Base-by-base conservation (phyloP, 257 asterid species). In the Vinca minor region DNA sequence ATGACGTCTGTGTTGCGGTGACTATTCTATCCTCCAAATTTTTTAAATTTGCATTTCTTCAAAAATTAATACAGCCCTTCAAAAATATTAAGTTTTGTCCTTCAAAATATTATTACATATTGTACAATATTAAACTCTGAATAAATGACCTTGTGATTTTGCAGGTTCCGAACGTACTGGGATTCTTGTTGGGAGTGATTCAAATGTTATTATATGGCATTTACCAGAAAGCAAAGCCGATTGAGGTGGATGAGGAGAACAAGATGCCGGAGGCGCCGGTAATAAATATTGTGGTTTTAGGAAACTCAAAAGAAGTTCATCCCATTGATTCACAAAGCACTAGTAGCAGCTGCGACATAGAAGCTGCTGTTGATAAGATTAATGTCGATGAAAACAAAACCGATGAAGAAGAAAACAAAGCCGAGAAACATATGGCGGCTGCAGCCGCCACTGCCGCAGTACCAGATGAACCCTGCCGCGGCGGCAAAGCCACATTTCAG, bases 131-230 rank as follows among this genome's bases (percentile, higher is more conserved):
- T n/a, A n/a, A n/a, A n/a, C n/a, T n/a, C n/a, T n/a, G n/a, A n/a
- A n/a, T n/a, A n/a, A n/a, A n/a, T n/a, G n/a, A n/a, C n/a, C n/a
- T n/a, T n/a, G n/a, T n/a, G n/a, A n/a, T n/a, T n/a, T 35, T 17
- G 59, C 59, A 88, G 97, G 69, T 87, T 45, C 95, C 95, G 34
- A 90, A 87, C 59, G 76, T 87, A 29, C 29, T 85, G 62, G 97
- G 97, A 8, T 90, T 90, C 68, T 57, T 78, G 69, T 57, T 90
- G 69, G 95, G 97, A 42, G 1, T 81, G 68, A 59, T 85, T 9
- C 97, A 90, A 49, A 83, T 90, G 92, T 14, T 78, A 73, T 10
- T 90, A 18, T 90, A 82, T 1, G 87, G 79, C 3, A 35, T 90
- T 0, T 87, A 66, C 77, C 66, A 87, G n/a, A 84, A 78, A 21